Base-by-base conservation (phyloP, 2,329 filamentous ascomycete species). In the Penicillium brevicompactum region DNA sequence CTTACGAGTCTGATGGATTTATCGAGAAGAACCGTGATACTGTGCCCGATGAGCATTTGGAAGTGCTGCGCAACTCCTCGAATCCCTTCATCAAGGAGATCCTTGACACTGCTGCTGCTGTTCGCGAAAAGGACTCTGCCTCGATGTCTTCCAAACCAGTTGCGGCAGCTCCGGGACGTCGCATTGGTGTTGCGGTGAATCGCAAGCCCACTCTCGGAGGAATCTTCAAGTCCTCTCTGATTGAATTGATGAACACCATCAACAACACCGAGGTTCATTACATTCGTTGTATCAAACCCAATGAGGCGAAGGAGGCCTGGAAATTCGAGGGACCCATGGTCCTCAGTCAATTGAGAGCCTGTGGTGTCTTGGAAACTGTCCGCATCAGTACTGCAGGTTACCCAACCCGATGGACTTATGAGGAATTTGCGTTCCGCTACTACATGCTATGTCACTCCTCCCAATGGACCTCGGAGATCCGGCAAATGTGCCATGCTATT, bases 21-120 rank as follows among this genome's bases (percentile, higher is more conserved):
- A 97, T 99, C 68, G 95, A 99, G 75, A 99, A 99, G 84, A 99
- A 99, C 76, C 87, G 94, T 74, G 94, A 99, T 75, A 99, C 95
- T 18, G 94, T 99, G 45, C 94, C 94, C 5, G 94, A 99, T 70
- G 94, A 99, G 78, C 94, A 97, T 72, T 90, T 99, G 87, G 92
- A 94, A 56, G 89, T 99, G 37, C 83, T 99, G 61, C 88, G 86
- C 65, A 87, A 87, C 49, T 95, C 92, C 1, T 88, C 85, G 31
- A 99, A 97, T 75, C 78, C 80, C 46, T 99, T 99, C 80, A 81
- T 99, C 53, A 85, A 84, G 43, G 84, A 91, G 54, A 91, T 99
- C 6, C 78, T 99, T 42, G 89, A 92, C 49, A 91, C 92, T 32
- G 93, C 93, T 34, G 87, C 90, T 13, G 85, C 87, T 30, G 91